phyloP scores from a whole-genome alignment of 2,329 filamentous ascomycete species.

The Colletotrichum sp. region DNA sequence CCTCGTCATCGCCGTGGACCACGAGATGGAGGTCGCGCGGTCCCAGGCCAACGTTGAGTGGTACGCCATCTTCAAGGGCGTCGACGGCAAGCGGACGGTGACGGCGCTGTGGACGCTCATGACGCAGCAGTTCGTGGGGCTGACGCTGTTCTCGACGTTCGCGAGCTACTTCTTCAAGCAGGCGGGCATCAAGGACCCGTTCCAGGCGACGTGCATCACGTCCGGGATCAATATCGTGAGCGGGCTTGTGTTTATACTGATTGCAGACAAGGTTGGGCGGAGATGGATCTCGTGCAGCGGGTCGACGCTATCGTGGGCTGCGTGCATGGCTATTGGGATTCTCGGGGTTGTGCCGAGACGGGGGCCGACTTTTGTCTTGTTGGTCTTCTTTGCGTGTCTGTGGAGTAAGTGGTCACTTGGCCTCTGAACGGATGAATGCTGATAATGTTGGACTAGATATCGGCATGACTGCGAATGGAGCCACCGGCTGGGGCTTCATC shows the following conservation, averaged over 20 bases:
- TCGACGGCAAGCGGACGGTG: constrained; percentile 31
- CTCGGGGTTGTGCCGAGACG: constrained; percentile 20
- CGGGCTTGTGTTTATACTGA: constrained; percentile 18
- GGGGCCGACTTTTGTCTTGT: constrained; percentile 17
- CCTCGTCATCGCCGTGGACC: constrained; percentile 23
- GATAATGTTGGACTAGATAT: constrained; percentile 18
- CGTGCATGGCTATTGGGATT: constrained; percentile 23
- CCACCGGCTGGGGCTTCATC: constrained; percentile 33
- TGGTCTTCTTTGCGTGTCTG: constrained; percentile 27
- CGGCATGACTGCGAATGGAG: constrained; percentile 28
- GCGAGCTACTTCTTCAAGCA: constrained; percentile 38
- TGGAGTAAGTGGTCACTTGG: constrained; percentile 23
- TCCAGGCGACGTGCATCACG: constrained; percentile 26
- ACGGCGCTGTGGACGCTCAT: constrained; percentile 31
- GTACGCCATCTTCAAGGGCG: constrained; percentile 33
- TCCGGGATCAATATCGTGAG: constrained; percentile 26
- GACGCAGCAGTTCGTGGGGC: constrained; percentile 26
- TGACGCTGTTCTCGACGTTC: constrained; percentile 25
- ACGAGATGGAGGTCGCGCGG: constrained; percentile 16
- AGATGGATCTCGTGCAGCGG: constrained; percentile 21
- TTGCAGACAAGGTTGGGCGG: constrained; percentile 22
- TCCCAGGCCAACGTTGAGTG: constrained; percentile 24
- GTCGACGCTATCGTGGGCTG: constrained; percentile 18
- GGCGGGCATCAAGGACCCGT: constrained; percentile 30
- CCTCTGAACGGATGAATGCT: not conserved